phyloP scores from a whole-genome alignment of 2,329 filamentous ascomycete species.

The Volutella citrinella region DNA sequence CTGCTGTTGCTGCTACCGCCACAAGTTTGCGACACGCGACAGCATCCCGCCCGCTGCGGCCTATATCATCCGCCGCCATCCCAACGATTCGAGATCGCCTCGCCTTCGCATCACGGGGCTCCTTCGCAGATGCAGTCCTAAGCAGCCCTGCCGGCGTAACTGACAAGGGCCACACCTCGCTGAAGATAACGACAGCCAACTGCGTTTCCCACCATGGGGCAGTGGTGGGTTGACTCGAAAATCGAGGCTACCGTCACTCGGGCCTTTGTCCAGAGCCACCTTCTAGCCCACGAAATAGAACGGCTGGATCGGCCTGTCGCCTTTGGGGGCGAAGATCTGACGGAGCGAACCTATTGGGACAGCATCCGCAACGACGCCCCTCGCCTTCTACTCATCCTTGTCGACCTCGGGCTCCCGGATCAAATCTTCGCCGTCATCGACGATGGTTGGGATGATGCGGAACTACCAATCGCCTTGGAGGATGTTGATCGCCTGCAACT shows the following conservation, averaged over 20 bases:
- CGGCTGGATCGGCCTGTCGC: slow-evolving; percentile 60
- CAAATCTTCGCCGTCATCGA: slow-evolving; percentile 75
- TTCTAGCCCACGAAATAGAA: slow-evolving; percentile 60
- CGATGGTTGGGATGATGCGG: slow-evolving; percentile 73
- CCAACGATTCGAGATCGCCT: slow-evolving; percentile 10
- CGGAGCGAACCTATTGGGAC: slow-evolving; percentile 74
- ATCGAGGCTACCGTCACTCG: slow-evolving; percentile 69
- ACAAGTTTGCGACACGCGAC: too few relatives aligned
- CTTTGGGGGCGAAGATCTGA: slow-evolving; percentile 63
- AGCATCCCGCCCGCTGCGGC: too few relatives aligned
- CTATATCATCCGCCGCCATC: too few relatives aligned
- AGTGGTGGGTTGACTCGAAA: slow-evolving; percentile 70
- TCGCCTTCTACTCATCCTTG: slow-evolving; percentile 67
- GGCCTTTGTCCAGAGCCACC: slow-evolving; percentile 62
- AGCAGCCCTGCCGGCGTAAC: too few relatives aligned
- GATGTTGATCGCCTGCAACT: slow-evolving; percentile 63
- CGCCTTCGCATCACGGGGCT: slow-evolving; percentile 6
- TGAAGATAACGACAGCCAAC: too few relatives aligned
- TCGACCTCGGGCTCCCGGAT: slow-evolving; percentile 66
- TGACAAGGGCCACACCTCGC: too few relatives aligned
- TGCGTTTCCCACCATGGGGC: slow-evolving; percentile 28
- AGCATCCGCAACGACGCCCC: slow-evolving; percentile 71
- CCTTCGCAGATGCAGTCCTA: slow-evolving; percentile 18
- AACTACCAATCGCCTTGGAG: slow-evolving; percentile 66
- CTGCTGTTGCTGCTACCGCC: too few relatives aligned